Percentiles rank a stretch among this genome's conserved stretches.
phyloP scores from a whole-genome alignment of 805 yeast genomes.

The Lachancea kluyveri region DNA sequence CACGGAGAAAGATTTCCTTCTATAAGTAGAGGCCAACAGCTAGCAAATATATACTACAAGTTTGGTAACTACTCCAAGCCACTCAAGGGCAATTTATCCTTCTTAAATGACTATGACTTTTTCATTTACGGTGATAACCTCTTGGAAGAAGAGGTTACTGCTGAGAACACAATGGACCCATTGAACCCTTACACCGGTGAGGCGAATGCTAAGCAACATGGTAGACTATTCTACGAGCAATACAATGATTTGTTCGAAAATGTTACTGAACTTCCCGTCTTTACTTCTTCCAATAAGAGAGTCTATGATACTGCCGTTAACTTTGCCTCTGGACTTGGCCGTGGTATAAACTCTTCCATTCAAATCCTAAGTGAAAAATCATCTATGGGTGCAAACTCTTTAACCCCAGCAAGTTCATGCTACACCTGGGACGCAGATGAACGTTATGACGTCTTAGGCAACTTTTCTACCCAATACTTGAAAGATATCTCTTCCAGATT shows the following conservation, averaged over 20 bases:
- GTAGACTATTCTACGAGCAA: slow-evolving; percentile 37
- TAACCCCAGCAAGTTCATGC: slow-evolving; percentile 44
- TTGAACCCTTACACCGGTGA: slow-evolving; percentile 42
- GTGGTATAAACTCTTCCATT: slow-evolving; percentile 24
- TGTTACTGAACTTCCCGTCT: slow-evolving; percentile 37
- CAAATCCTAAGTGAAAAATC: slow-evolving; percentile 37
- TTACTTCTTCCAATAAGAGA: slow-evolving; percentile 43
- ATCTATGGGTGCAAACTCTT: slow-evolving; percentile 42
- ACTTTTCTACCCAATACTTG: slow-evolving; percentile 35
- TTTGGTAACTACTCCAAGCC: slow-evolving; percentile 25
- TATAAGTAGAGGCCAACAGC: slow-evolving; percentile 32
- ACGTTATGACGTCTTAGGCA: slow-evolving; percentile 12
- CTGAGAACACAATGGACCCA: slow-evolving; percentile 21
- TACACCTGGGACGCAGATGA: slow-evolving; percentile 28
- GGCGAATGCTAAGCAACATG: slow-evolving; percentile 38
- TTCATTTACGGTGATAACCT: slow-evolving; percentile 37
- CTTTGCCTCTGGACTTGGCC: slow-evolving; percentile 37
- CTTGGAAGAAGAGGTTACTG: slow-evolving; percentile 36
- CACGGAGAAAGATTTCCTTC: slow-evolving; percentile 79
- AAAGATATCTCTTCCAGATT: slow-evolving; percentile 51
- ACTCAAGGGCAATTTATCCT: slow-evolving; percentile 45
- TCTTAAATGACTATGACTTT: slow-evolving; percentile 44
- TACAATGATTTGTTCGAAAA: slow-evolving; percentile 38
- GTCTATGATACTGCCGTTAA: slow-evolving; percentile 45
- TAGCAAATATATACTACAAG: slow-evolving; percentile 26